phyloP scores from a whole-genome alignment of 2,329 filamentous ascomycete genomes.

The Talaromyces sp. region DNA sequence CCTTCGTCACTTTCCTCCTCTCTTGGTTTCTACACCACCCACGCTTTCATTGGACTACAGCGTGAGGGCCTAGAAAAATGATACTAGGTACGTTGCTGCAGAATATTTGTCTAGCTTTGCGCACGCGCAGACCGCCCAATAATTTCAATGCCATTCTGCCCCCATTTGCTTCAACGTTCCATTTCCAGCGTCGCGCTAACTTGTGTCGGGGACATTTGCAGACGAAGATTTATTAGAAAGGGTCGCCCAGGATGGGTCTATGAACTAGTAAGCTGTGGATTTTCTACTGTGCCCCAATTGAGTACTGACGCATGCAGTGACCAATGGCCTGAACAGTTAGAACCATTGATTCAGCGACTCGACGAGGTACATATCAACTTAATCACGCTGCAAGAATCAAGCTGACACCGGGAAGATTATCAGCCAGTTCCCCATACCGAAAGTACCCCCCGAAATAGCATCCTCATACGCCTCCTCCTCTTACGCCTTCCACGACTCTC shows the following conservation, averaged over 20 bases:
- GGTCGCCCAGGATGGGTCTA: conserved; percentile 57
- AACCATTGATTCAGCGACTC: conserved; percentile 63
- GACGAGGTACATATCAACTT: conserved; percentile 53
- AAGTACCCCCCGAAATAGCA: conserved; percentile 46
- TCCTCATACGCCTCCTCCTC: conserved; percentile 32
- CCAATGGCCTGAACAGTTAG: conserved; percentile 66
- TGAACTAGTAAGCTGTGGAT: conserved; percentile 52
- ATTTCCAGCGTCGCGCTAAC: neutral
- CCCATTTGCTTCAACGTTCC: neutral
- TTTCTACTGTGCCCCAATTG: neutral
- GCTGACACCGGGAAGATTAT: conserved; percentile 59
- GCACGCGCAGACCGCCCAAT: neutral
- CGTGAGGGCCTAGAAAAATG: conserved; percentile 25
- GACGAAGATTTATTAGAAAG: conserved; percentile 54
- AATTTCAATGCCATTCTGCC: neutral
- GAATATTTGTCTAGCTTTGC: neutral
- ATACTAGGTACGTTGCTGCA: conserved; percentile 29
- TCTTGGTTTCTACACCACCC: neutral
- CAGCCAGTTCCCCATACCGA: conserved; percentile 70
- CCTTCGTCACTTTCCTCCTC: neutral
- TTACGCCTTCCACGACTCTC: conserved; percentile 28
- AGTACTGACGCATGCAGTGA: conserved; percentile 48
- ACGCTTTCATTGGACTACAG: neutral
- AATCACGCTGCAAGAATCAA: neutral
- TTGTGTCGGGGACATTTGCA: conserved; percentile 20